phyloP scores from a whole-genome alignment of 2,329 filamentous ascomycete genomes.

The Neurospora sp. region DNA sequence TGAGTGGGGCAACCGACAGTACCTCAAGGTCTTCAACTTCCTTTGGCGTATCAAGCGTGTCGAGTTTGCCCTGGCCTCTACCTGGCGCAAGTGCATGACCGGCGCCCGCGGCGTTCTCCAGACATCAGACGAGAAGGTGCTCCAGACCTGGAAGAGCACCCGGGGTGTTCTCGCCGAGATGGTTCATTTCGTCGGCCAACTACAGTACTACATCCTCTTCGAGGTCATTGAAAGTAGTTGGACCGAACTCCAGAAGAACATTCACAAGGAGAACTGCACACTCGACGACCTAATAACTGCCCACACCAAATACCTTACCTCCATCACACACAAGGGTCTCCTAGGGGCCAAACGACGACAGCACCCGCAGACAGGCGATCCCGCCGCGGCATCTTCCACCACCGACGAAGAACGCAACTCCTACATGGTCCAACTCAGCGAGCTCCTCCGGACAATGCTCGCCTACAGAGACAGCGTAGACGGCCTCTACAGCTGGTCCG shows the following conservation, averaged over 20 bases:
- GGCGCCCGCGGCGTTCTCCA: conserved; percentile 85
- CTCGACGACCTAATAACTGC: conserved; percentile 91
- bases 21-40: conserved; percentile 98
- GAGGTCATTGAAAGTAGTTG: conserved; percentile 97
- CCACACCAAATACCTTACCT: conserved; percentile 81
- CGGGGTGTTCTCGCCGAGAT: conserved; percentile 88
- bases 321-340: conserved; percentile 92
- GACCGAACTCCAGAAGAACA: conserved; percentile 76
- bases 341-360: conserved; percentile 58
- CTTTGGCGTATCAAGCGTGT: conserved; percentile 97
- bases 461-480: conserved; percentile 89
- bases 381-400: conserved; percentile 28
- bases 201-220: conserved; percentile 98
- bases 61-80: conserved; percentile 82
- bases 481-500: conserved; percentile 86
- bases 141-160: conserved; percentile 80
- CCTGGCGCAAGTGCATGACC: conserved; percentile 94
- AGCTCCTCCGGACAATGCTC: conserved; percentile 89
- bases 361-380: conserved; percentile 24
- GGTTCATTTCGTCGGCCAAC: conserved; percentile 94
- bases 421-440: conserved; percentile 85
- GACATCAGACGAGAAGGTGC: conserved; percentile 57
- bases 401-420: conserved; percentile 57
- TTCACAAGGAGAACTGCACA: conserved; percentile 78
- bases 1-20: conserved; percentile 89